Conservation (phyloP, 192 early-diverging fungal species). For the Coemansia sp. region DNA sequence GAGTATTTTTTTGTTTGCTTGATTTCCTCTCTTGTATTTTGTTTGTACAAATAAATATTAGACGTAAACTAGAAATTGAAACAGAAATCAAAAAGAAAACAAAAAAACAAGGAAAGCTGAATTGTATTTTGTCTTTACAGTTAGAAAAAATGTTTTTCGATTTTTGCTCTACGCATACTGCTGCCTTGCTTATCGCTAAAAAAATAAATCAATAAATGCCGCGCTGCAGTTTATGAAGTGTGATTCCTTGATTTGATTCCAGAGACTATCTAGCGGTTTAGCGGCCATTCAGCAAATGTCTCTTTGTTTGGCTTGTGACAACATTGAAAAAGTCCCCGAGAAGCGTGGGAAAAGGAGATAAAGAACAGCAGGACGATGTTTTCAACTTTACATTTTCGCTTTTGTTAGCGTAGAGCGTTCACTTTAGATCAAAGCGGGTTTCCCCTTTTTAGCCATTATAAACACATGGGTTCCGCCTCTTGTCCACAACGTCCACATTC, state of each 20-base stretch:
- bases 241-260: not conserved
- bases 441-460: not conserved
- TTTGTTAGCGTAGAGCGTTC: no score
- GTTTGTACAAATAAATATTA: conserved; percentile 6
- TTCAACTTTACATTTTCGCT: no score
- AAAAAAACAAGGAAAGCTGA: not conserved
- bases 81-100: not conserved
- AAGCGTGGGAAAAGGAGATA: conserved; percentile 9
- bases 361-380: not conserved
- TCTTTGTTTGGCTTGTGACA: not conserved
- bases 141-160: no score
- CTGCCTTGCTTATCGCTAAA: no score
- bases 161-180: no score
- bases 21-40: not conserved
- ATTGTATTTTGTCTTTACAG: no score
- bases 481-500: not conserved
- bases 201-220: no score
- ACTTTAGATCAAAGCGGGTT: no score
- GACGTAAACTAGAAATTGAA: no score
- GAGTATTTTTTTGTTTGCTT: no score
- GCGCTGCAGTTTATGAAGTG: no score
- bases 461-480: not conserved
- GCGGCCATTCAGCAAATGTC: not conserved
- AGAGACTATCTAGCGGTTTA: not conserved
- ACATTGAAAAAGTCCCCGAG: not conserved